A percentile compares a stretch with the other conserved stretches of the same genome.
Conservation (phyloP, 495 filamentous ascomycete genomes). For the Penicillium turbatum region DNA sequence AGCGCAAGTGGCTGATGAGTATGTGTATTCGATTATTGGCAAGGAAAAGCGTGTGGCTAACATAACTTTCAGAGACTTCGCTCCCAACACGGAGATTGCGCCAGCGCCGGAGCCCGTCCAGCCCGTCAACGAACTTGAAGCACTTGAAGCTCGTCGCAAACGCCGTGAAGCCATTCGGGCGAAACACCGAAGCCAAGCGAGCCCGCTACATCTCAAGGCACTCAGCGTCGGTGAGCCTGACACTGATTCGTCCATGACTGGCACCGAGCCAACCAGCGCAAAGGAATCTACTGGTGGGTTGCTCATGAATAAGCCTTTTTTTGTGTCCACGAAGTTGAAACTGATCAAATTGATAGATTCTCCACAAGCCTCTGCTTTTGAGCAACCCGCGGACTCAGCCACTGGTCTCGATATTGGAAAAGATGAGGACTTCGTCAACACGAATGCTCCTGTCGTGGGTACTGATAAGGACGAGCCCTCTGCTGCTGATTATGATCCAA, state of each 20-base stretch:
- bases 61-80: conserved; percentile 8
- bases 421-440: conserved; percentile 64
- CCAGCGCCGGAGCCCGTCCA: conserved; percentile 37
- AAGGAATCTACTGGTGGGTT: conserved; percentile 28
- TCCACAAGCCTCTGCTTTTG: conserved; percentile 40
- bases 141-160: conserved; percentile 82
- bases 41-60: conserved; percentile 7
- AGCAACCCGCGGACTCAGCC: conserved; percentile 46
- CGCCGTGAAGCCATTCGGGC: conserved; percentile 85
- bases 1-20: conserved; percentile 37
- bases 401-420: conserved; percentile 52
- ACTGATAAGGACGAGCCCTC: conserved; percentile 75
- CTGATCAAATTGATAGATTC: conserved; percentile 11
- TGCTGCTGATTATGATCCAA: conserved; percentile 94
- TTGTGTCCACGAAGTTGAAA: conserved; percentile 2
- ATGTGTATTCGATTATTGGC: conserved; percentile 23
- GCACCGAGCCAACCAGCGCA: conserved; percentile 34
- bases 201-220: conserved; percentile 72
- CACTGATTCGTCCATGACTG: conserved; percentile 52
- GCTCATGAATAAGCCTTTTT: neutral
- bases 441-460: conserved; percentile 45
- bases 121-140: conserved; percentile 67
- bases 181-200: conserved; percentile 68
- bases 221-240: conserved; percentile 56
- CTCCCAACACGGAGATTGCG: conserved; percentile 10